These are phyloP conservation scores for Penicillium samsonianum DNA, from an alignment of 495 filamentous ascomycete genomes.

Conservation along the genomic window DNA sequence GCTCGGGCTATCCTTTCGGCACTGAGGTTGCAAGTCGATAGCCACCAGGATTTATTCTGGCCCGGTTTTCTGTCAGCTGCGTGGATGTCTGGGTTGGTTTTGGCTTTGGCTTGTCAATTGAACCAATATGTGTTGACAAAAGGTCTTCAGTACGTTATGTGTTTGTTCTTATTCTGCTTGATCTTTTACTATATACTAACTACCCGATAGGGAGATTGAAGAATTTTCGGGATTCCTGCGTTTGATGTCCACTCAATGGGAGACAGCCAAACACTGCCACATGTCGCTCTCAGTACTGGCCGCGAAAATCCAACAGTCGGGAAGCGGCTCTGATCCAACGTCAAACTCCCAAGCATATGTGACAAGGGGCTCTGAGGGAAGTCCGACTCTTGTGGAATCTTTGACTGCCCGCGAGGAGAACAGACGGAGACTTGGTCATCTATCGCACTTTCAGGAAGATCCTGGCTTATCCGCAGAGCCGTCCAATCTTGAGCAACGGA, in stretches of 20 bases:
- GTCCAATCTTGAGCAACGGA: background rate
- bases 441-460: background rate
- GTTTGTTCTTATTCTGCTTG: background rate
- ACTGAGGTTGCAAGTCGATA: constrained; percentile 33
- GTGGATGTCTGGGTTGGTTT: constrained; percentile 44
- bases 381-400: background rate
- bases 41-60: constrained; percentile 42
- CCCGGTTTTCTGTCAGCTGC: constrained; percentile 43
- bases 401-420: constrained; percentile 2
- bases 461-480: background rate
- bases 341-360: constrained; percentile 20
- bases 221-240: constrained; percentile 33
- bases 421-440: background rate
- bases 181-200: constrained; percentile 9
- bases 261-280: constrained; percentile 43
- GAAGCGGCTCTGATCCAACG: background rate
- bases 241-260: constrained; percentile 44
- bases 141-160: constrained; percentile 34
- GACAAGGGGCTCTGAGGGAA: constrained; percentile 4
- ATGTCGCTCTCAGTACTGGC: constrained; percentile 35
- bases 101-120: constrained; percentile 46
- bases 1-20: constrained; percentile 40
- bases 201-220: constrained; percentile 34
- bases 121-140: constrained; percentile 41
- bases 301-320: constrained; percentile 26